These are phyloP conservation scores for Xanthoparmelia taractica DNA, from an alignment of 495 filamentous ascomycete species.

Conservation along the genomic window DNA sequence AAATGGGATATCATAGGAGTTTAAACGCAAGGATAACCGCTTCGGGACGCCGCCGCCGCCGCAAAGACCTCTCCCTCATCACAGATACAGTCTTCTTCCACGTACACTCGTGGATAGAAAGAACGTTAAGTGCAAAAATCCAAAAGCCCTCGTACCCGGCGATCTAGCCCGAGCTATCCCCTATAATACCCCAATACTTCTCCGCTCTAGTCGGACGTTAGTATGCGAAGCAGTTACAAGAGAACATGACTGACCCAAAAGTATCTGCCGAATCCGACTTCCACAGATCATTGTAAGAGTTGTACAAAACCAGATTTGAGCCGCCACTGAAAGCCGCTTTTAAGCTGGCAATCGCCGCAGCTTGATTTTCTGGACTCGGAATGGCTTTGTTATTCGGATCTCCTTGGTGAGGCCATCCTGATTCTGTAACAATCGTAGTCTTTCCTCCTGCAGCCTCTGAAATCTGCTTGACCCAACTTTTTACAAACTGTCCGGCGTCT, in stretches of 20 bases:
- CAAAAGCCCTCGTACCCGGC: not conserved
- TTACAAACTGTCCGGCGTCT: conserved; percentile 57
- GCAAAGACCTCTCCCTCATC: not conserved
- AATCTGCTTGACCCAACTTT: conserved; percentile 45
- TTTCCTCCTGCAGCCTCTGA: conserved; percentile 45
- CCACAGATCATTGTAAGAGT: conserved; percentile 70
- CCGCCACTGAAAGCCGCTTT: conserved; percentile 40
- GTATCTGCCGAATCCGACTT: conserved; percentile 58
- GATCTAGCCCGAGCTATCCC: not conserved
- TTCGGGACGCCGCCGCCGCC: not conserved
- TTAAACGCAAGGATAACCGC: not conserved
- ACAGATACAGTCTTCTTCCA: no score
- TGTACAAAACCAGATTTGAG: conserved; percentile 58
- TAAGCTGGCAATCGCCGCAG: conserved; percentile 55
- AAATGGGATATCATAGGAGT: not conserved
- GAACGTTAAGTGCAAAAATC: not conserved
- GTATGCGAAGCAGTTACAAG: not conserved
- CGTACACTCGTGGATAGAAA: not conserved
- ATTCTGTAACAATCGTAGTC: conserved; percentile 59
- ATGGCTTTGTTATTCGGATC: conserved; percentile 55
- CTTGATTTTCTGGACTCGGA: conserved; percentile 55
- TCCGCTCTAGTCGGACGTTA: not conserved
- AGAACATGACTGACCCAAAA: conserved; percentile 33
- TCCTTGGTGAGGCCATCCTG: conserved; percentile 74
- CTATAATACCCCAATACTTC: not conserved